These are phyloP conservation scores for Paraconiothyrium brasiliense DNA, from an alignment of 2,329 filamentous ascomycete genomes.

Conservation along the genomic window DNA sequence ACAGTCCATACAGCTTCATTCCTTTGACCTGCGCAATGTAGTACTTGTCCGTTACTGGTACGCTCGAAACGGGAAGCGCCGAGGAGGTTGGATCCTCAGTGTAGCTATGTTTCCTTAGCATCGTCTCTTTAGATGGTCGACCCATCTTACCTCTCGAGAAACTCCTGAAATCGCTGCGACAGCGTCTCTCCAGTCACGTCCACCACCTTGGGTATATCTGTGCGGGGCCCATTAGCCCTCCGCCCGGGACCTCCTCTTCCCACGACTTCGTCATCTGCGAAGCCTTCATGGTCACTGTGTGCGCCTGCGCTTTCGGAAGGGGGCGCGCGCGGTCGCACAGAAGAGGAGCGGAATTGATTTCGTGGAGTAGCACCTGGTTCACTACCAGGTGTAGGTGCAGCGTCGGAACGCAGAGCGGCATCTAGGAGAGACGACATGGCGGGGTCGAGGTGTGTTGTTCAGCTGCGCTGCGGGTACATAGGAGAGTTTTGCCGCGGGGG, in stretches of 20 bases:
- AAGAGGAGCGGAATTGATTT: slow-evolving; percentile 57
- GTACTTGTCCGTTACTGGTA: slow-evolving; percentile 79
- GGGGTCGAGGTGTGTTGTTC: slow-evolving; percentile 19
- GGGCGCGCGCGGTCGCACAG: slow-evolving; percentile 64
- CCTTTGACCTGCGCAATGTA: slow-evolving; percentile 86
- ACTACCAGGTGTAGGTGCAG: slow-evolving; percentile 50
- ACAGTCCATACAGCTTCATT: slow-evolving; percentile 77
- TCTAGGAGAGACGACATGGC: slow-evolving; percentile 64
- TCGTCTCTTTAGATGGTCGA: not conserved
- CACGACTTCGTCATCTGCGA: slow-evolving; percentile 70
- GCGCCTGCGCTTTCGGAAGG: slow-evolving; percentile 61
- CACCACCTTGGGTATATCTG: slow-evolving; percentile 75
- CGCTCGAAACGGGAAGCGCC: slow-evolving; percentile 72
- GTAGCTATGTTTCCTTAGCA: slow-evolving; percentile 57
- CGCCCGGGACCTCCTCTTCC: slow-evolving; percentile 57
- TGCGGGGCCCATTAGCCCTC: slow-evolving; percentile 56
- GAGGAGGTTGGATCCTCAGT: slow-evolving; percentile 74
- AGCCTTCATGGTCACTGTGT: slow-evolving; percentile 66
- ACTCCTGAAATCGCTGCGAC: slow-evolving; percentile 79
- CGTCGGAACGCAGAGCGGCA: slow-evolving; percentile 59
- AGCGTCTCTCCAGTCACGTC: slow-evolving; percentile 79
- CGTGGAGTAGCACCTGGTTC: slow-evolving; percentile 47
- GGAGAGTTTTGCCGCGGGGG: slow-evolving; percentile 25
- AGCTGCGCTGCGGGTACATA: slow-evolving; percentile 17
- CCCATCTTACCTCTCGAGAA: slow-evolving; percentile 73